These are phyloP conservation scores for Fusarium hostae DNA, from an alignment of 2,329 filamentous ascomycete genomes.

Conservation along the genomic window DNA sequence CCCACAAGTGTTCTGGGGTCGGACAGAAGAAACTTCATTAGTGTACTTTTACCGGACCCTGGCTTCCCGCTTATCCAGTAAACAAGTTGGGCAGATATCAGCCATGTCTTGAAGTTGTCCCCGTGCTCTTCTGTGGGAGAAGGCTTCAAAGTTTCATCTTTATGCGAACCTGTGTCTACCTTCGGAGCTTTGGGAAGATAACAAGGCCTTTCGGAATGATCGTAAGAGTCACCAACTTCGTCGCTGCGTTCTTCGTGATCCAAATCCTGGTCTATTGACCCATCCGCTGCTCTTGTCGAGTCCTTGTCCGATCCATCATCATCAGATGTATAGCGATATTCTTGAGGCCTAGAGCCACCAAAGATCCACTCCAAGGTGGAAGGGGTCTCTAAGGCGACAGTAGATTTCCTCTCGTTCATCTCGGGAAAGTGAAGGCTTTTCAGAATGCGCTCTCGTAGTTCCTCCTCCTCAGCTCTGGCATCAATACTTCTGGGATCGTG, in stretches of 20 bases:
- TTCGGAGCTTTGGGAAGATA: neutral
- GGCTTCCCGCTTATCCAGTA: conserved; percentile 13
- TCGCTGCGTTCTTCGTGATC: neutral
- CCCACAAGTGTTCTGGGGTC: neutral
- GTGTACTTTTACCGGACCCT: conserved; percentile 1
- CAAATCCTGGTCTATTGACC: neutral
- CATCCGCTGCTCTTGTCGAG: neutral
- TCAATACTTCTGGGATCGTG: neutral
- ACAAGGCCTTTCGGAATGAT: neutral
- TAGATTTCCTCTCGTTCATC: neutral
- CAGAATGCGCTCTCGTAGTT: neutral
- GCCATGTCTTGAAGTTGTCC: neutral
- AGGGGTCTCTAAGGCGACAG: neutral
- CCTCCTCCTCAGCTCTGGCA: neutral
- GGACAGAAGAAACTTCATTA: neutral
- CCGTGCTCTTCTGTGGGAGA: neutral
- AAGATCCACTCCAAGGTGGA: conserved; percentile 1
- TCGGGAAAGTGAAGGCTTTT: neutral
- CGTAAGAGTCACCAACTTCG: neutral
- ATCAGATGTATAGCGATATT: neutral
- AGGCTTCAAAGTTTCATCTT: neutral
- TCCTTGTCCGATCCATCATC: neutral
- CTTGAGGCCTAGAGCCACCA: neutral
- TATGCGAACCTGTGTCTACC: neutral
- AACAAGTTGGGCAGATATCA: neutral